These are phyloP conservation scores for Malassezia sympodialis DNA, from an alignment of 1,284 basidiomycete genomes.

Conservation along the genomic window DNA sequence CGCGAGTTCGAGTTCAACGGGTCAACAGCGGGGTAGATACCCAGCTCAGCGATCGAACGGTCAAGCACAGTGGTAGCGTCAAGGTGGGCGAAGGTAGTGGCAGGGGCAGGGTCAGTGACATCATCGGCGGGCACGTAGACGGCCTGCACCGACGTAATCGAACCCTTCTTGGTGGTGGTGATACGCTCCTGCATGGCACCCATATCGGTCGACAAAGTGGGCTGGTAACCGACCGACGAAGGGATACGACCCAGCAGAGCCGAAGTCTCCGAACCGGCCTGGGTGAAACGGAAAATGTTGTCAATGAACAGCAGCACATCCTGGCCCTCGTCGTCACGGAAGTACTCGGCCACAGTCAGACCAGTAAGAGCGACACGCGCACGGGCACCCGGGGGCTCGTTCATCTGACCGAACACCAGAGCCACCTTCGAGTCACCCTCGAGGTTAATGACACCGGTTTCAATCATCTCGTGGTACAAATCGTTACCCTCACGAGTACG, in stretches of 20 bases:
- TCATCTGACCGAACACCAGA: slow-evolving; percentile 99
- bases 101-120: slow-evolving; percentile 98
- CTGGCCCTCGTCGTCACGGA: slow-evolving; percentile 99
- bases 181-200: slow-evolving; percentile 98
- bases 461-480: slow-evolving; percentile 99
- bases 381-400: slow-evolving; percentile 99
- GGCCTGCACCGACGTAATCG: slow-evolving; percentile 97
- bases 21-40: slow-evolving; percentile 99
- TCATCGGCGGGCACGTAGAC: slow-evolving; percentile 99
- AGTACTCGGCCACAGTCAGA: slow-evolving; percentile 98
- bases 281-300: slow-evolving; percentile 89
- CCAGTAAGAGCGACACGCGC: slow-evolving; percentile 98
- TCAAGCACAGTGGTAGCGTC: slow-evolving; percentile 98
- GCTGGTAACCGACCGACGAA: slow-evolving; percentile 99
- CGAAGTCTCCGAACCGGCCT: slow-evolving; percentile 99
- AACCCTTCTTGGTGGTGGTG: slow-evolving; percentile 99
- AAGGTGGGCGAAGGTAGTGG: slow-evolving; percentile 98
- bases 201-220: slow-evolving; percentile 98
- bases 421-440: slow-evolving; percentile 98
- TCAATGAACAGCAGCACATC: slow-evolving; percentile 99
- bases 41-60: slow-evolving; percentile 96
- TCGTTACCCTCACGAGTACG: slow-evolving; percentile 99
- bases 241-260: slow-evolving; percentile 99
- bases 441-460: slow-evolving; percentile 95
- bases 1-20: slow-evolving; percentile 98